Evolutionary conservation across 2,329 filamentous ascomycete species (phyloP), one percentile per base, ranked within the genome.

Genomic region (Septoria petroselini): DNA sequence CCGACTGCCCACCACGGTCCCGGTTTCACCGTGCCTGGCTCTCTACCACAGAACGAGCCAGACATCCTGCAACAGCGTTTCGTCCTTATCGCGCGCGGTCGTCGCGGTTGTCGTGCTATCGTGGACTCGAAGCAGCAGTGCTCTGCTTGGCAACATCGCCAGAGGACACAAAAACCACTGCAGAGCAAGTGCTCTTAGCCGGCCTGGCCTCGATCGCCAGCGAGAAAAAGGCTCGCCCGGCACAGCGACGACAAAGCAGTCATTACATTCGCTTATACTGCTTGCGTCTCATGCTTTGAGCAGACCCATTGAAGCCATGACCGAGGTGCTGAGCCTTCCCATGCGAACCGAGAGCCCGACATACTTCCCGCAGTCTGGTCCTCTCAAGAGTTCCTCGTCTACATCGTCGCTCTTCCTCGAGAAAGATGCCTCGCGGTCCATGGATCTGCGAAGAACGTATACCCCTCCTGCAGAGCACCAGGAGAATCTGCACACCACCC

Each of bases 371-470:
- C 57, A 64, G 47, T 64, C 68, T 46, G 60, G 70, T 48, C 65
- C 76, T 55, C 68, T 69, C 53, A 68, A 65, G 19, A 68, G 72
- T 5, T 67, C 69, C 7, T 58, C 70, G 33, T 74, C 74, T 25
- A 65, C 72, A 43, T 68, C 72, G 17, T 71, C 74, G 35, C 67
- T 74, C 48, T 69, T 71, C 38, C 58, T 66, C 58, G 70, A 67
- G 60, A 59, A 65, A 18, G 19, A 58, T 25, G 59, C 66, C 48
- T 43, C 52, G 4, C 46, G 51, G 30, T 53, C 58, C 6, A 53
- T 60, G 6, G 62, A 65, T 31, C 66, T 65, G 37, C 65, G 66
- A 51, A 65, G 64, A 50, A 64, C 58, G 53, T 65, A 63, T 54
- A 65, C 67, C 41, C 62, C 52, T 21, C 51, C 49, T 23, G 54